phyloP scores from a whole-genome alignment of 1,139 yeast species.

The Suhomyces kunorum region DNA sequence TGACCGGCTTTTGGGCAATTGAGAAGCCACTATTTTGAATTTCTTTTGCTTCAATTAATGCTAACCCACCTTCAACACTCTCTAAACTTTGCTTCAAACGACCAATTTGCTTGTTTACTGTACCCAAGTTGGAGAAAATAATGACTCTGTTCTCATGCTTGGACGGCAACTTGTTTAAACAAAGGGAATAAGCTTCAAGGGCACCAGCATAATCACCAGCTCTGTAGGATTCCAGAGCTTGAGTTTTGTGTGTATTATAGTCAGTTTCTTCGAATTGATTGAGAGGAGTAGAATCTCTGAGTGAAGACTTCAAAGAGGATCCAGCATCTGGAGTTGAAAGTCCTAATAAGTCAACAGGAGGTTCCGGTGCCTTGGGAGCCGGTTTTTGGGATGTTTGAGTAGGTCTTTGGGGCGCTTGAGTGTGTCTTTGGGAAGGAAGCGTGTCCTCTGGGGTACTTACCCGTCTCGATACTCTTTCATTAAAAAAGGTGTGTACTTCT shows the following conservation, averaged over 20 bases:
- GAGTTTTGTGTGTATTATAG: constrained; percentile 56
- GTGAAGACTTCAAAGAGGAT: constrained; percentile 8
- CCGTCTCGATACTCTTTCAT: neutral
- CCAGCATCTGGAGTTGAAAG: constrained; percentile 9
- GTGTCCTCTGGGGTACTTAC: neutral
- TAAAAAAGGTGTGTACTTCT: neutral
- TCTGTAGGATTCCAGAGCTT: constrained; percentile 65
- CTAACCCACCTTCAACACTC: constrained; percentile 59
- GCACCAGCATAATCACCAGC: constrained; percentile 84
- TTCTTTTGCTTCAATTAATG: constrained; percentile 49
- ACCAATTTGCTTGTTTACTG: constrained; percentile 71
- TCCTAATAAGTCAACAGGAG: constrained; percentile 18
- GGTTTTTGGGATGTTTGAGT: too few relatives aligned
- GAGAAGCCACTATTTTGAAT: constrained; percentile 24
- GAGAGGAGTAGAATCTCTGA: constrained; percentile 25
- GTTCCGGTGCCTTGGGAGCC: neutral
- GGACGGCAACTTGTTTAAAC: constrained; percentile 63
- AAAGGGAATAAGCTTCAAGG: constrained; percentile 56
- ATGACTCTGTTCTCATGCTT: constrained; percentile 69
- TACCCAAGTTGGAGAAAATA: constrained; percentile 74
- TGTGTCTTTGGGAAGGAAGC: neutral
- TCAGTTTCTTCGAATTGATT: constrained; percentile 50
- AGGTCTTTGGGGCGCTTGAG: neutral
- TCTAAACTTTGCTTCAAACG: constrained; percentile 63
- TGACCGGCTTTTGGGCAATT: constrained; percentile 56